Evolutionary conservation across 1,284 basidiomycete species (phyloP).

Genomic region (Rhodotorula sp.): DNA sequence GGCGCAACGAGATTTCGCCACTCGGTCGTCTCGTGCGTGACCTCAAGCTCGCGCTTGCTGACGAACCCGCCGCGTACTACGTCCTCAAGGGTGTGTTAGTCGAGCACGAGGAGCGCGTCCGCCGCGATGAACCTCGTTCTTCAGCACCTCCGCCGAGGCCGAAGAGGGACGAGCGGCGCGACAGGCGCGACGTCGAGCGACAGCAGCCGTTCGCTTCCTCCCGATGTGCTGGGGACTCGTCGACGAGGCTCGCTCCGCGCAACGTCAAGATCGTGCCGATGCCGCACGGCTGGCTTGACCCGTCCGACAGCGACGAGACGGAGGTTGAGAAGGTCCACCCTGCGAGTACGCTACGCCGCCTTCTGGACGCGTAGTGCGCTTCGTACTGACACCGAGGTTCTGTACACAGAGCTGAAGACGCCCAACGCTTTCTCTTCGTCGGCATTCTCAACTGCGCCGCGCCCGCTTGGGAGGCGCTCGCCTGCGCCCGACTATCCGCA

Average conservation of each 20-base stretch:
- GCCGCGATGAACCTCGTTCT: neutral
- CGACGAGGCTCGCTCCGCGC: neutral
- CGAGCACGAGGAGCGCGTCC: slow-evolving; percentile 10
- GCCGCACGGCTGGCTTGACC: neutral
- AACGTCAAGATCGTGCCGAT: neutral
- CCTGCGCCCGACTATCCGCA: too few species aligned
- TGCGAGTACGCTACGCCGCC: neutral
- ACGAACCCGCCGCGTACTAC: slow-evolving; percentile 20
- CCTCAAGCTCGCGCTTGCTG: slow-evolving; percentile 7
- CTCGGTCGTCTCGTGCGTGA: neutral
- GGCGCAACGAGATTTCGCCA: neutral
- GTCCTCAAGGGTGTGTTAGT: slow-evolving; percentile 18
- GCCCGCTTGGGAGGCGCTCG: too few species aligned
- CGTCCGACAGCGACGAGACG: neutral
- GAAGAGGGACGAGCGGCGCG: neutral
- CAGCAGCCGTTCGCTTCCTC: neutral
- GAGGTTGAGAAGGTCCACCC: slow-evolving; percentile 4
- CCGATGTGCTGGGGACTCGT: neutral
- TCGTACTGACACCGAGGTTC: neutral
- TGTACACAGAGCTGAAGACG: too few species aligned
- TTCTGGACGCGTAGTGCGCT: neutral
- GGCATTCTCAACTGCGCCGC: too few species aligned
- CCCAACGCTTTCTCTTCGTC: too few species aligned
- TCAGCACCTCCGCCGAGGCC: too few species aligned
- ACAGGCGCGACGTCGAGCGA: neutral